These are phyloP conservation scores for Mucor lusitanicus DNA, from an alignment of 371 early-diverging fungal species.

Conservation along the genomic window DNA sequence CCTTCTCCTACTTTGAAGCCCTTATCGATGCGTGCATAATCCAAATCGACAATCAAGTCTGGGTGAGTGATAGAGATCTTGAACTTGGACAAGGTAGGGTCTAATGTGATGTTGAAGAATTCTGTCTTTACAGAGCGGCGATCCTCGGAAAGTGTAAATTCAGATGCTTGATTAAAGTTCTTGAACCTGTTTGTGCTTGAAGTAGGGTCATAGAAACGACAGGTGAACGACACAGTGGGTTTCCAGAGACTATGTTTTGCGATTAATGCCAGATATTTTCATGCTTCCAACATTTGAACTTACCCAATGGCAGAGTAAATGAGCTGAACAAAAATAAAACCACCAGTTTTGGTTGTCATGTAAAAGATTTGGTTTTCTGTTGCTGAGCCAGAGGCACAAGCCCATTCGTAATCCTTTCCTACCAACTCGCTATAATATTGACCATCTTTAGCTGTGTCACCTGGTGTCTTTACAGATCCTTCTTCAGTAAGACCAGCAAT, in stretches of 20 bases:
- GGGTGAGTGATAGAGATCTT: constrained; percentile 60
- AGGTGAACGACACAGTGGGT: constrained; percentile 79
- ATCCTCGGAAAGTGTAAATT: constrained; percentile 70
- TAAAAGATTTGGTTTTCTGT: constrained; percentile 93
- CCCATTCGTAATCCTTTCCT: constrained; percentile 74
- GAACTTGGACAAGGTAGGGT: constrained; percentile 53
- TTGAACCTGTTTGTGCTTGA: constrained; percentile 67
- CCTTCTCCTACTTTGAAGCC: constrained; percentile 86
- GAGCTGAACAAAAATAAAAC: constrained; percentile 79
- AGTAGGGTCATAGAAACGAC: constrained; percentile 73
- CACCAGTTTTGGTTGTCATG: constrained; percentile 72
- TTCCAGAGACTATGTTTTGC: constrained; percentile 36
- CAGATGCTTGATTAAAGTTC: constrained; percentile 63
- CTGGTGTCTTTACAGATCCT: constrained; percentile 49
- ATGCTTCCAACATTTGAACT: not conserved
- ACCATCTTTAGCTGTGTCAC: constrained; percentile 57
- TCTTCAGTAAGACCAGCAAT: constrained; percentile 44
- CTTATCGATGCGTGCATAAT: constrained; percentile 64
- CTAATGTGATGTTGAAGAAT: constrained; percentile 63
- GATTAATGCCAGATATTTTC: not conserved
- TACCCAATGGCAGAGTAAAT: constrained; percentile 87
- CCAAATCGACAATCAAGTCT: constrained; percentile 67
- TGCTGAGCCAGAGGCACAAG: constrained; percentile 69
- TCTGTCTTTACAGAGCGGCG: constrained; percentile 74
- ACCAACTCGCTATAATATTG: constrained; percentile 59